Base-by-base conservation (phyloP, 306 rosid genomes). In the Leucaena leucocephala region DNA sequence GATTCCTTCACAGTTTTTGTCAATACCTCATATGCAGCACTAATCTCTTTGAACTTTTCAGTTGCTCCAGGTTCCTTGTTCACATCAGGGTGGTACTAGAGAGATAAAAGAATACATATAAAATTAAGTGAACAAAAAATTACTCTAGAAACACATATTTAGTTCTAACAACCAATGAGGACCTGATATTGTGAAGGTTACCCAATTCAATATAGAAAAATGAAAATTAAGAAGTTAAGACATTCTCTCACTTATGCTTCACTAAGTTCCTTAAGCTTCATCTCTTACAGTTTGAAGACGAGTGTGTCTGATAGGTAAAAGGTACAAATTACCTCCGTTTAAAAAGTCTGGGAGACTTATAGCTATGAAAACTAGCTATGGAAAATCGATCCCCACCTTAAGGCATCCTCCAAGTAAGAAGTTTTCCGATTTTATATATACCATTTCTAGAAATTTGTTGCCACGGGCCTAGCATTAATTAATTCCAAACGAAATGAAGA, bases 11-110 rank as follows among this genome's bases (percentile, higher is more conserved):
- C 69, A 68, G 10, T 79, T 70, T 83, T 48, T 65, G 73, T 44
- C 59, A 85, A 78, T 82, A 95, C 98, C 97, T 95, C 98, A 63
- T 92, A 95, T 1, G 98, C 98, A 84, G 89, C 87, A 89, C 98
- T 95, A 49, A 95, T 92, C 87, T 95, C 98, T 88, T 95, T 95
- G 62, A 92, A 95, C 83, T 91, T 95, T 12, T 95, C 98, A 17
- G 98, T 90, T 48, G 98, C 98, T 17, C 94, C 98, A 10, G 98
- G 96, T 77, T 95, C 94, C 89, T 95, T 95, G 85, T 95, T 95
- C 72, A 92, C 98, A 81, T 95, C 98, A 78, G 98, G 98, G 80
- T 95, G 98, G 85, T 86, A 95, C 98, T 95, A 84, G 36, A 86
- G 76, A 75, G 34, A 71, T 27, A 27, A 71, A 15, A 82, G 42